These are phyloP conservation scores for Toxicodendron radicans DNA, from an alignment of 345 rosid genomes.

Conservation along the genomic window DNA sequence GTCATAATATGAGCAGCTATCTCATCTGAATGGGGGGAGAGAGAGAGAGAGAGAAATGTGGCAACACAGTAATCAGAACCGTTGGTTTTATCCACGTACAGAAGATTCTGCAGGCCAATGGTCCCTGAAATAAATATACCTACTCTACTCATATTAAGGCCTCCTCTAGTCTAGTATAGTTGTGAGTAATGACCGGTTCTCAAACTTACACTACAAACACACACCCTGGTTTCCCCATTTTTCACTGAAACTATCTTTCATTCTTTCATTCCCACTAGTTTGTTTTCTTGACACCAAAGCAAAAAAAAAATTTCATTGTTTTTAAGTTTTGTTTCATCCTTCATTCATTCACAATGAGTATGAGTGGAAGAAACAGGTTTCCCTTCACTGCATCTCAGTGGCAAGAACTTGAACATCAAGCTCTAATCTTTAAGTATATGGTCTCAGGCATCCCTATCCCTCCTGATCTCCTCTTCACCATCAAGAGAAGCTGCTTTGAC, in stretches of 20 bases:
- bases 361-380: constrained; percentile 41
- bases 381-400: constrained; percentile 84
- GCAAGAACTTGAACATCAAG: constrained; percentile 96
- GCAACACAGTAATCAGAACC: constrained; percentile 56
- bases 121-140: constrained; percentile 75
- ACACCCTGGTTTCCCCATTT: constrained; percentile 2
- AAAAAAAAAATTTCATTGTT: too few relatives aligned
- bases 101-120: constrained; percentile 66
- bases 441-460: constrained; percentile 74
- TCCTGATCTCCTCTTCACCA: constrained; percentile 73
- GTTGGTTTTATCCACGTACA: constrained; percentile 56
- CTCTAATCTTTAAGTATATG: constrained; percentile 78
- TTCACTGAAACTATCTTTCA: constrained; percentile 1
- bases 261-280: not conserved
- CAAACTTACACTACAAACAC: not conserved
- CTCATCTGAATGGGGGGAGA: not conserved
- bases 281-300: not conserved
- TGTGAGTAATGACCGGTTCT: not conserved
- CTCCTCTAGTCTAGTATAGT: not conserved
- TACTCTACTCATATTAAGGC: constrained; percentile 26
- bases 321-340: not conserved
- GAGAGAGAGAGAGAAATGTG: constrained; percentile 21
- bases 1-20: constrained; percentile 42
- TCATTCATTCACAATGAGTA: constrained; percentile 23
- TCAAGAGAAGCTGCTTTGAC: constrained; percentile 58